Evolutionary conservation across 495 filamentous ascomycete genomes (phyloP).

Genomic region (Penicillium canescens): DNA sequence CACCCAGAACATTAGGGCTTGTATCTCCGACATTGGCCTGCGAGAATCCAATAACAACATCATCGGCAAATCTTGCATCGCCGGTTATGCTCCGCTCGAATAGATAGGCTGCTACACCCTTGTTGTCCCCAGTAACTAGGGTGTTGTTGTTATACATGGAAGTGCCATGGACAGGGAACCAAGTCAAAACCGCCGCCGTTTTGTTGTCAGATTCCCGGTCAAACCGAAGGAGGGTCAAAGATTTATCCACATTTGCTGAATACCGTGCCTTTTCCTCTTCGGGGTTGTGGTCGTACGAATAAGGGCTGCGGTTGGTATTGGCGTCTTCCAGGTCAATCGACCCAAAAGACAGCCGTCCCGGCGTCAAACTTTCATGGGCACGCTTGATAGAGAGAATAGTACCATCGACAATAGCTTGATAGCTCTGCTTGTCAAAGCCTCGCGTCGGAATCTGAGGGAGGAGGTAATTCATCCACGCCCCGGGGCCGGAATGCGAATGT

Average conservation of each 20-base stretch:
- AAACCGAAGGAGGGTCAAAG: slow-evolving; percentile 81
- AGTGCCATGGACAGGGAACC: slow-evolving; percentile 94
- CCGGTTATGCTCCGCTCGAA: slow-evolving; percentile 72
- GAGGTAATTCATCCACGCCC: slow-evolving; percentile 94
- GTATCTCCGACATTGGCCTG: slow-evolving; percentile 95
- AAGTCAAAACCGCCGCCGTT: slow-evolving; percentile 79
- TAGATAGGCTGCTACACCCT: slow-evolving; percentile 85
- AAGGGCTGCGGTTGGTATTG: slow-evolving; percentile 89
- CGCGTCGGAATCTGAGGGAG: slow-evolving; percentile 90
- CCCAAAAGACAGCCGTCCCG: slow-evolving; percentile 72
- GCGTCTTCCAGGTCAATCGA: slow-evolving; percentile 74
- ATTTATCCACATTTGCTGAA: slow-evolving; percentile 78
- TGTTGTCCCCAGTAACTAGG: slow-evolving; percentile 90
- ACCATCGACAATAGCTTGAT: slow-evolving; percentile 87
- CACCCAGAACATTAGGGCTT: slow-evolving; percentile 82
- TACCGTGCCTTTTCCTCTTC: slow-evolving; percentile 74
- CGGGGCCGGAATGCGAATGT: slow-evolving; percentile 90
- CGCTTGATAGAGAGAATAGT: slow-evolving; percentile 76
- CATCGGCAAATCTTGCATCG: slow-evolving; percentile 54
- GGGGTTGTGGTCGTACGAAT: slow-evolving; percentile 89
- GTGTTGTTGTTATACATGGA: slow-evolving; percentile 93
- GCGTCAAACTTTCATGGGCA: slow-evolving; percentile 73
- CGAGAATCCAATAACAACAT: slow-evolving; percentile 92
- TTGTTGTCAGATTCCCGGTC: slow-evolving; percentile 69
- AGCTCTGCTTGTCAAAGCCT: slow-evolving; percentile 88